Base-by-base conservation (phyloP, 2,329 filamentous ascomycete species). In the Bimuria novae-zelandiae region DNA sequence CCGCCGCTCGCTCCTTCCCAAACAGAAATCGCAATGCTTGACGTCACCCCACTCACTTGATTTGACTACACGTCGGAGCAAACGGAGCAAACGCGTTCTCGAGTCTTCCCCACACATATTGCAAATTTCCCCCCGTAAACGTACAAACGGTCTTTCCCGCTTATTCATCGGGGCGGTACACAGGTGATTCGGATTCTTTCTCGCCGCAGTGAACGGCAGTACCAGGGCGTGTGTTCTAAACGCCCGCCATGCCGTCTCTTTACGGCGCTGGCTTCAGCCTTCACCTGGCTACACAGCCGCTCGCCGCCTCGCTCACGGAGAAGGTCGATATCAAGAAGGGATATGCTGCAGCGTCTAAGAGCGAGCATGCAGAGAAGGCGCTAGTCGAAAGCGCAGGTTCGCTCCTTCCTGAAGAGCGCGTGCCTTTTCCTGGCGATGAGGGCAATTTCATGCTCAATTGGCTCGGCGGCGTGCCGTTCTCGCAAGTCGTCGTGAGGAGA, bases 201-300 rank as follows among this genome's bases (percentile, higher is more conserved):
- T 3, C 27, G 5, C 11, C 10, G 17, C 11, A 21, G 41, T 44
- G 27, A 22, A 27, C 16, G 5, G 3, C 17, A 39, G 5, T 14
- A 16, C 12, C 17, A 7, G 7, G 16, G 16, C 19, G 10, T 19
- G 19, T 29, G 23, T 8, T 39, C 32, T n/a, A 47, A 27, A 47
- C 32, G 33, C 2, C 44, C 55, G 40, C 25, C 17, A 74, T 74
- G 71, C 71, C 70, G 27, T 59, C 56, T n/a, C 72, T 73, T 42
- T 49, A 64, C 56, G 59, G 68, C 40, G 57, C 61, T 14, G 63
- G 65, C 46, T 50, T 71, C 16, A 55, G 63, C 14, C 55, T 66
- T 27, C 59, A 57, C 23, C 59, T 74, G 35, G 63, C 60, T 19
- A 52, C 61, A 7, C 51, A 60, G 30, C 51, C 60, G n/a, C 65